phyloP scores from a whole-genome alignment of 306 rosid genomes.

The Parietaria judaica region DNA sequence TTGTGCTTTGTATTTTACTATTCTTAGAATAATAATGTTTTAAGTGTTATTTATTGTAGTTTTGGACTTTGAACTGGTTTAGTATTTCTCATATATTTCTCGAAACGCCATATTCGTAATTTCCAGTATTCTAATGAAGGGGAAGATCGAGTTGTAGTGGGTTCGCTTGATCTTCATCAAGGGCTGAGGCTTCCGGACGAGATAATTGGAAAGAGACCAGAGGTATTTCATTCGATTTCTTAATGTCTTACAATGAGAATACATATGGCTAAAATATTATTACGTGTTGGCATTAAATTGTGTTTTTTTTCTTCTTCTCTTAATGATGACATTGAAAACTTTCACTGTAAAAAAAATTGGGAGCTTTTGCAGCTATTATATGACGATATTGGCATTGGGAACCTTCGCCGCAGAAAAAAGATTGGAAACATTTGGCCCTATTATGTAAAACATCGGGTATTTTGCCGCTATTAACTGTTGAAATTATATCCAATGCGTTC shows the following conservation, averaged over 20 bases:
- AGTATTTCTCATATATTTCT: neutral
- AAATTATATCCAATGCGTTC: slow-evolving; percentile 2
- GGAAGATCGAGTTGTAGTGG: slow-evolving; percentile 70
- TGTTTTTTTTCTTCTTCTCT: neutral
- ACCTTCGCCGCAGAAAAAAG: no score
- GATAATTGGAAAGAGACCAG: slow-evolving; percentile 63
- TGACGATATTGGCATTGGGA: no score
- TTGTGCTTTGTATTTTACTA: neutral
- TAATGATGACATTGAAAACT: neutral
- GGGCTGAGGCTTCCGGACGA: slow-evolving; percentile 87
- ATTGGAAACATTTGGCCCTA: no score
- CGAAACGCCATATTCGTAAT: slow-evolving; percentile 6
- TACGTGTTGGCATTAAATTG: neutral
- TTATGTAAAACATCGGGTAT: neutral
- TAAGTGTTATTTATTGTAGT: neutral
- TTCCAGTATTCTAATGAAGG: slow-evolving; percentile 61
- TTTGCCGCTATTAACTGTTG: no score
- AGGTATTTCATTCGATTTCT: slow-evolving; percentile 37
- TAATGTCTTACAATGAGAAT: neutral
- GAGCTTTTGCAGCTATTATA: neutral
- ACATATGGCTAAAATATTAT: neutral
- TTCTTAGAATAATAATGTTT: neutral
- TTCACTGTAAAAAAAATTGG: neutral
- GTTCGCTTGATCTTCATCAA: slow-evolving; percentile 75
- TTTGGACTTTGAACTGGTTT: neutral